phyloP scores from a whole-genome alignment of 164 flowering plant species.

The Vitis riparia region DNA sequence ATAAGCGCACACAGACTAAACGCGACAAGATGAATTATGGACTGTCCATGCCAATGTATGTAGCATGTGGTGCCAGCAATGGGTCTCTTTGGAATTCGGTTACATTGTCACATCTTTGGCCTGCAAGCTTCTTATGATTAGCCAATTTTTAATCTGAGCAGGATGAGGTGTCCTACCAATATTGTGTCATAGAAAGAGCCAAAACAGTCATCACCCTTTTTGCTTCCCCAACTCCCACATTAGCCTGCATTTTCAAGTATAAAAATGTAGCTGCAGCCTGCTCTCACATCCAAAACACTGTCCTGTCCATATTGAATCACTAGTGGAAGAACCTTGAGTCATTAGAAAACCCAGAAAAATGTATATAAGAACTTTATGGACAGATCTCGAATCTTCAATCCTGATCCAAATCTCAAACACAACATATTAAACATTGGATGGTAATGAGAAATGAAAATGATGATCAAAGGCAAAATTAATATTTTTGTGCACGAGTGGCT shows the following conservation, averaged over 20 bases:
- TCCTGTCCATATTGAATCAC: slow-evolving; percentile 7
- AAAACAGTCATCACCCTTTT: slow-evolving; percentile 14
- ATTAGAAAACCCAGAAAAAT: too few species aligned
- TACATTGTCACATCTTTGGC: slow-evolving; percentile 14
- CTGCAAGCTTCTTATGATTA: slow-evolving; percentile 18
- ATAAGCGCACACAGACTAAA: not conserved
- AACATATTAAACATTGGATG: too few species aligned
- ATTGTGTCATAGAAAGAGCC: not conserved
- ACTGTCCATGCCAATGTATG: not conserved
- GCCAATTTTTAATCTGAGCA: not conserved
- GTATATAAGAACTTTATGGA: too few species aligned
- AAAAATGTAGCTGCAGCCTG: slow-evolving; percentile 5
- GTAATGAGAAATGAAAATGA: too few species aligned
- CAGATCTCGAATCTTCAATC: not conserved
- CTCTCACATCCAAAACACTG: not conserved
- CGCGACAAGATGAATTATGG: not conserved
- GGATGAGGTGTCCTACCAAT: slow-evolving; percentile 5
- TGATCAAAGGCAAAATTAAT: not conserved
- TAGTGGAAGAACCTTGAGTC: not conserved
- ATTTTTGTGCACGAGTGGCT: slow-evolving; percentile 19
- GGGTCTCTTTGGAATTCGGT: slow-evolving; percentile 5
- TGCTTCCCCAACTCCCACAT: slow-evolving; percentile 26
- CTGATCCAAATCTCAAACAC: not conserved
- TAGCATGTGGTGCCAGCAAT: slow-evolving; percentile 16
- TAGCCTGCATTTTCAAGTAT: slow-evolving; percentile 5